Evolutionary conservation across 2,329 filamentous ascomycete genomes (phyloP).

Genomic region (Coccinonectria pachysandricola): DNA sequence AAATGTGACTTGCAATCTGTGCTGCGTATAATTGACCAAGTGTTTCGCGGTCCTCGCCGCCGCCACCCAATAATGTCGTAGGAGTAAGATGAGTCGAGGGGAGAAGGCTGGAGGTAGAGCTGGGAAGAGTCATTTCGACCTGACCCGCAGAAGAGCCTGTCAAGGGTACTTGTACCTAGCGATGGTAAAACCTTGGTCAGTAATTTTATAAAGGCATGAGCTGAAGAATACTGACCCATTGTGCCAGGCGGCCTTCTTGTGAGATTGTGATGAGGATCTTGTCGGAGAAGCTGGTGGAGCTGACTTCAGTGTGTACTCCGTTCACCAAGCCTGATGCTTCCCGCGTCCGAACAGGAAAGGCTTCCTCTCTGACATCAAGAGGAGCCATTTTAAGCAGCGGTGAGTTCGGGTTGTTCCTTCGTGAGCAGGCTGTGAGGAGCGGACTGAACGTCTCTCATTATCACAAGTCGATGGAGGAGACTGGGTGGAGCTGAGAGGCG

Average conservation of each 20-base stretch:
- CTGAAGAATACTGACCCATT: constrained; percentile 93
- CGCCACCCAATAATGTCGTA: constrained; percentile 76
- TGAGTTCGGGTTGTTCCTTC: no score
- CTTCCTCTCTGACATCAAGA: constrained; percentile 34
- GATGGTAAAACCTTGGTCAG: no score
- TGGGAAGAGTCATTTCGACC: constrained; percentile 49
- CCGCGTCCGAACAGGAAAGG: constrained; percentile 59
- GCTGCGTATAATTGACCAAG: constrained; percentile 81
- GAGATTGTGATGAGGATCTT: constrained; percentile 85
- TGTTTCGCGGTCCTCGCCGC: constrained; percentile 67
- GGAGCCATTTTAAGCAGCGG: no score
- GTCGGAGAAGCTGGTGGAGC: constrained; percentile 68
- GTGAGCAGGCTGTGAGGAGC: no score
- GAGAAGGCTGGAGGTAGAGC: constrained; percentile 40
- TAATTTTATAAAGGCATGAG: no score
- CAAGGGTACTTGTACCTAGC: constrained; percentile 67
- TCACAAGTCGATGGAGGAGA: no score
- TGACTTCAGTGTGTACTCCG: constrained; percentile 61
- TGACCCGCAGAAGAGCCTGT: constrained; percentile 53
- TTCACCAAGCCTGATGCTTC: constrained; percentile 52
- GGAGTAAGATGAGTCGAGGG: constrained; percentile 77
- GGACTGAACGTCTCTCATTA: no score
- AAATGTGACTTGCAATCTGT: constrained; percentile 74
- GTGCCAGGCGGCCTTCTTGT: constrained; percentile 73
- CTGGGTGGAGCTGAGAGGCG: constrained; percentile 6